These are phyloP conservation scores for Termitomyces sp. DNA, from an alignment of 768 basidiomycete species.

Conservation along the genomic window DNA sequence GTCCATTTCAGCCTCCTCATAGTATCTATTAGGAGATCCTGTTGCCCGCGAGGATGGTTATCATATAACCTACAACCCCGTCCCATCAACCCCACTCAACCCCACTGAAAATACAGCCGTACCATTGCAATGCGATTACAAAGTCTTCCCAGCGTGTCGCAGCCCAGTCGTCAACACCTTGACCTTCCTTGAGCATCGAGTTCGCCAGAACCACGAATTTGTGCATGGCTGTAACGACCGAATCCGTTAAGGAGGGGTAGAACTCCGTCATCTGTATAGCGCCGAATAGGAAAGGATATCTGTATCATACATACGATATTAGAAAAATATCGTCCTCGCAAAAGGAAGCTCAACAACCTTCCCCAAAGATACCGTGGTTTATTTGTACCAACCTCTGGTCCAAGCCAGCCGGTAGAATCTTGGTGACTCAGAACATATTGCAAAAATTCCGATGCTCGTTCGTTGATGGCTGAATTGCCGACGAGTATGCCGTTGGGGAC, in stretches of 20 bases:
- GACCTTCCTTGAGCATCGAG: conserved; percentile 47
- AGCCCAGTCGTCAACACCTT: conserved; percentile 53
- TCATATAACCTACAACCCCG: conserved; percentile 45
- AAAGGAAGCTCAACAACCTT: conserved; percentile 23
- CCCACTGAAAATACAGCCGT: not conserved
- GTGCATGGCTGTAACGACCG: conserved; percentile 46
- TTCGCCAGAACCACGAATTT: conserved; percentile 53
- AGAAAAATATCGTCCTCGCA: not conserved
- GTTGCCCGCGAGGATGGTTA: conserved; percentile 44
- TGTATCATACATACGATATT: conserved; percentile 9
- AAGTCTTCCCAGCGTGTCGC: conserved; percentile 58
- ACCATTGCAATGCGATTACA: conserved; percentile 55
- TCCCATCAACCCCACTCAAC: not conserved
- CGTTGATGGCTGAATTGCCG: conserved; percentile 41
- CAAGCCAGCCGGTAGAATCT: conserved; percentile 53
- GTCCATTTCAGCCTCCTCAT: conserved; percentile 50
- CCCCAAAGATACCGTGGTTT: conserved; percentile 56
- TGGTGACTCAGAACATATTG: conserved; percentile 49
- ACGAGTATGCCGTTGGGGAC: conserved; percentile 48
- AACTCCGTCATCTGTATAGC: conserved; percentile 55
- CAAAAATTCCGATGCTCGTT: conserved; percentile 44
- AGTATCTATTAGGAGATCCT: conserved; percentile 47
- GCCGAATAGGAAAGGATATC: conserved; percentile 56
- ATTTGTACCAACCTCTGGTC: conserved; percentile 49
- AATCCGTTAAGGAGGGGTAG: conserved; percentile 36